phyloP scores from a whole-genome alignment of 345 rosid species.

The Eucalyptus globulus region DNA sequence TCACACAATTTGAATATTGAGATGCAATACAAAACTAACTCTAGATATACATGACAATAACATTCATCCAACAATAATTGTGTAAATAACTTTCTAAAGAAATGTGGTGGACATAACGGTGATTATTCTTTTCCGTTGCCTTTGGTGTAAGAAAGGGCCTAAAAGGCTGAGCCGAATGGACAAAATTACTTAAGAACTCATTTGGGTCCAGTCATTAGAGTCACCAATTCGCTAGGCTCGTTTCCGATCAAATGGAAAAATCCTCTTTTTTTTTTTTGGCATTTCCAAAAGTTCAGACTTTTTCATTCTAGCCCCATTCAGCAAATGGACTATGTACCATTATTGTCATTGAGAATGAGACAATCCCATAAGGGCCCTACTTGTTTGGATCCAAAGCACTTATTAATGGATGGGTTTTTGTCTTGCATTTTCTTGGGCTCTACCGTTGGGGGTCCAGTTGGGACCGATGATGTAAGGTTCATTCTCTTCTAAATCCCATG shows the following conservation, averaged over 20 bases:
- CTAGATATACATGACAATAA: not conserved
- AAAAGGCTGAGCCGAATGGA: not conserved
- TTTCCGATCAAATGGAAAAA: not conserved
- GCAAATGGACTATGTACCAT: not conserved
- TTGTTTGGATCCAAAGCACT: not conserved
- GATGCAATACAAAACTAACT: not conserved
- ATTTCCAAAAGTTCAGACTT: not conserved
- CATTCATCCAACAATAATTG: not conserved
- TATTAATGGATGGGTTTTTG: not conserved
- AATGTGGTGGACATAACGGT: fast-evolving
- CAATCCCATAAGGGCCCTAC: not conserved
- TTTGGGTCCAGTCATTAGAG: not conserved
- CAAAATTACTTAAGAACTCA: not conserved
- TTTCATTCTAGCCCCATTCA: not conserved
- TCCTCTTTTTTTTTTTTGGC: not conserved
- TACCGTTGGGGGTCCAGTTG: too few relatives aligned
- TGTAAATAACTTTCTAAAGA: not conserved
- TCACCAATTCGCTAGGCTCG: not conserved
- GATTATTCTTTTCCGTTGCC: not conserved
- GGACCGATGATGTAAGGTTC: not conserved
- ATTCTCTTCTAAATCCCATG: not conserved
- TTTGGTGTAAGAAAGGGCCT: not conserved
- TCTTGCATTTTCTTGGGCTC: not conserved
- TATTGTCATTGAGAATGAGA: not conserved
- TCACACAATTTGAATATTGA: not conserved